Base-by-base conservation (phyloP, 2,329 filamentous ascomycete species). In the Verticillium tricorpus region DNA sequence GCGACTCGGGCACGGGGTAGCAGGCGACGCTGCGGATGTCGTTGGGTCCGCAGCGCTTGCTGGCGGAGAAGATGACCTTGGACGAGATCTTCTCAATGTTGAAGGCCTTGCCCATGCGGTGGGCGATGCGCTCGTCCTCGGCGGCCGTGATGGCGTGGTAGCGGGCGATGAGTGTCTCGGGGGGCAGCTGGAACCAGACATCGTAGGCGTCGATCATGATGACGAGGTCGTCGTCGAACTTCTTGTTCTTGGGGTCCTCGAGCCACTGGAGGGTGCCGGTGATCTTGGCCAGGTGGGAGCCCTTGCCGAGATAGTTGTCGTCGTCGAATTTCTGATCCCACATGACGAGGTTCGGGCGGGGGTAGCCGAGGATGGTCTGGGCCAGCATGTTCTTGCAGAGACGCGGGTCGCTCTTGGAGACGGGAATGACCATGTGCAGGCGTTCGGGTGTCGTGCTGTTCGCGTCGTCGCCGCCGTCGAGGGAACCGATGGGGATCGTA, bases 281-380 rank as follows among this genome's bases (percentile, higher is more conserved):
- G 2, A 73, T 70, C 62, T 72, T 72, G 17, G 61, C 66, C 1
- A 73, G 57, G 22, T 71, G 69, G 8, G 70, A 72, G 17, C 71
- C 70, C 9, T 35, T 37, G 31, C 58, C 58, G 17, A 59, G 58
- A 39, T 52, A 59, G 12, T 31, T 31, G 8, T 52, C 19, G 17
- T 59, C 32, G 58, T 54, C 40, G 17, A 59, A 59, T 15, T 40
- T 59, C 39, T 59, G 58, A 31, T 59, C 40, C 58, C 58, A 59
- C 40, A 59, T 52, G 40, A 59, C 58, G 40, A 59, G 40, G 40
- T 54, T 59, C 28, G 58, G 58, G 9, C 25, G 25, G 19, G 40
- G 58, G 58, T 59, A 59, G 19, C 58, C 58, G 58, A 59, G 58
- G 9, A 59, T 59, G 12, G 58, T 54, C 58, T 59, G 58, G 14